Percentiles rank a stretch among this genome's conserved stretches.
Evolutionary conservation across 1,139 yeast species (phyloP).

Genomic region (Chernovozyma sophiae-reginae): DNA sequence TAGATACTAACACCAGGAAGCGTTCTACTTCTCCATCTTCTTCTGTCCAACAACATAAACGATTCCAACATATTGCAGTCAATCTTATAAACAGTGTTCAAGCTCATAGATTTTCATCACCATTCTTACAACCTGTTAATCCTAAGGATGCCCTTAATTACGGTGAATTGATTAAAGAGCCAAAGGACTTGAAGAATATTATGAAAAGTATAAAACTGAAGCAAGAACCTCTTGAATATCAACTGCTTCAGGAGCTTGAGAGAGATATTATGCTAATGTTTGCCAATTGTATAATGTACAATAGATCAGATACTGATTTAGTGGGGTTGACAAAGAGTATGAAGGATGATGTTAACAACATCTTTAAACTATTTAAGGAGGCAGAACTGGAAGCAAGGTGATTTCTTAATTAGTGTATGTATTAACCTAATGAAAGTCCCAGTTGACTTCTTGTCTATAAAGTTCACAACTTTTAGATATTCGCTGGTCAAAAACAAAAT

Average conservation of each 20-base stretch:
- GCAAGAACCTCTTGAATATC: slow-evolving; percentile 38
- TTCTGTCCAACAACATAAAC: slow-evolving; percentile 32
- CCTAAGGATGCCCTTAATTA: slow-evolving; percentile 68
- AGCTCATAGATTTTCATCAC: slow-evolving; percentile 71
- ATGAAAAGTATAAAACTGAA: slow-evolving; percentile 50
- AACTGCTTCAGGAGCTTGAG: slow-evolving; percentile 58
- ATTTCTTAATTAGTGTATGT: too few species aligned
- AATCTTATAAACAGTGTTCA: slow-evolving; percentile 62
- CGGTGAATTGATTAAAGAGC: slow-evolving; percentile 55
- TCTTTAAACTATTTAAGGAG: slow-evolving; percentile 50
- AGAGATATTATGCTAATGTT: slow-evolving; percentile 72
- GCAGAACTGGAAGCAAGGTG: slow-evolving; percentile 13
- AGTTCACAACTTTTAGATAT: too few species aligned
- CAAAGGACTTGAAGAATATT: slow-evolving; percentile 66
- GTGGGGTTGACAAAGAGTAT: slow-evolving; percentile 62
- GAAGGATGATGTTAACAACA: slow-evolving; percentile 53
- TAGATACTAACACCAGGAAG: slow-evolving; percentile 13
- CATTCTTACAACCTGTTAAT: slow-evolving; percentile 67
- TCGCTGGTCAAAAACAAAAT: too few species aligned
- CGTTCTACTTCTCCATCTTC: slow-evolving; percentile 27
- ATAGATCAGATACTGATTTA: slow-evolving; percentile 61
- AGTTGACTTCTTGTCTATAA: too few species aligned
- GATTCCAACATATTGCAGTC: slow-evolving; percentile 51
- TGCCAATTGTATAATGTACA: slow-evolving; percentile 82
- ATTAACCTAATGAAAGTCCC: too few species aligned